Conservation (phyloP, 2,329 filamentous ascomycete genomes). For the Phaeoacremonium minimum region DNA sequence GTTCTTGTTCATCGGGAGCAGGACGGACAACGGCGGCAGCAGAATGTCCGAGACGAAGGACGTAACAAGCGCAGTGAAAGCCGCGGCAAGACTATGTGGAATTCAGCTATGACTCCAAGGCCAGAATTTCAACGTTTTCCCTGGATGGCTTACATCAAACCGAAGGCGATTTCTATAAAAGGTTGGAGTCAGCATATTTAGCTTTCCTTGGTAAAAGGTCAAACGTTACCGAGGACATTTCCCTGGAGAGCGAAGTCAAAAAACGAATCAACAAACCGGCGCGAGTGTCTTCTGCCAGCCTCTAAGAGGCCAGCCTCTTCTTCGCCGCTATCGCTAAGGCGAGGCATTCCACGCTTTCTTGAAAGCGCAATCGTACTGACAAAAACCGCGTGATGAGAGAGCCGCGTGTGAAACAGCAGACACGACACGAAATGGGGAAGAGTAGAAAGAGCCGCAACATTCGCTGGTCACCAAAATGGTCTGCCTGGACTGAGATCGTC, state of each 20-base stretch:
- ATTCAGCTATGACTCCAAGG: neutral
- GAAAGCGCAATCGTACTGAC: neutral
- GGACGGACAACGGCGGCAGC: conserved; percentile 63
- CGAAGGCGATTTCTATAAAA: conserved; percentile 74
- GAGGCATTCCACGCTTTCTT: conserved; percentile 17
- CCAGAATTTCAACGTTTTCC: neutral
- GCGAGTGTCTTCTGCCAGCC: conserved; percentile 40
- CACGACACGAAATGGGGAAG: no score
- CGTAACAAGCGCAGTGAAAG: conserved; percentile 68
- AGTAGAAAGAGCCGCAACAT: no score
- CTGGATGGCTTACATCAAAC: conserved; percentile 56
- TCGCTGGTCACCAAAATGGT: no score
- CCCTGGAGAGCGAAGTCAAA: conserved; percentile 70
- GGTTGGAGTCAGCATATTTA: no score
- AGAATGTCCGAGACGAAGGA: conserved; percentile 68
- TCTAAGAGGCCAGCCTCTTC: conserved; percentile 41
- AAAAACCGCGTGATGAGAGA: neutral
- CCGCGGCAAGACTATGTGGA: conserved; percentile 54
- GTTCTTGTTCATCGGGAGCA: conserved; percentile 67
- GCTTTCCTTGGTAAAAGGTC: no score
- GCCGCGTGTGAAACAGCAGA: no score
- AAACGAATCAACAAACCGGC: conserved; percentile 58
- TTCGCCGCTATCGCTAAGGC: conserved; percentile 15
- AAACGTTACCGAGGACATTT: conserved; percentile 69
- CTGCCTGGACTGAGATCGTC: no score